Evolutionary conservation across 2,329 filamentous ascomycete genomes (phyloP).

Genomic region (Monosporascus sp.): DNA sequence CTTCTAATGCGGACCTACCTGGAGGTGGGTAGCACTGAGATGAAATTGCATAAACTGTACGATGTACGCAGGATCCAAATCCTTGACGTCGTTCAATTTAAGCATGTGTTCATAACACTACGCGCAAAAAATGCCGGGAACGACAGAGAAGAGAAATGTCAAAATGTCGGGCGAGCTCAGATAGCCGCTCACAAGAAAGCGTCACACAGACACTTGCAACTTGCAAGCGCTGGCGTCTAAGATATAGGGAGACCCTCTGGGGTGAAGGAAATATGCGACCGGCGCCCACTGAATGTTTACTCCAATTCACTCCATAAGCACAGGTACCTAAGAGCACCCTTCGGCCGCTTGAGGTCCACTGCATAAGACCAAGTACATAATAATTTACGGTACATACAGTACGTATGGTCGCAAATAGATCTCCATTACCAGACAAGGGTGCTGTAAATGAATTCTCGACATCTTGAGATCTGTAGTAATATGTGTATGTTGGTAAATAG

Average conservation of each 20-base stretch:
- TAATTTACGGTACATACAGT: no score
- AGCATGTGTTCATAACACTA: not conserved
- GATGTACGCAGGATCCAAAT: not conserved
- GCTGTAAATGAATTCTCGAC: no score
- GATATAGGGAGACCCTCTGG: not conserved
- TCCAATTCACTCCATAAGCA: no score
- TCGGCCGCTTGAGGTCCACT: no score
- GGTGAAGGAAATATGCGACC: not conserved
- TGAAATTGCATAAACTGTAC: not conserved
- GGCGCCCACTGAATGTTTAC: not conserved
- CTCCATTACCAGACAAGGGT: no score
- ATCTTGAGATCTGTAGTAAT: no score
- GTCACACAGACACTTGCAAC: not conserved
- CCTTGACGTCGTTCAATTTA: not conserved
- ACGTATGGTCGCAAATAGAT: no score
- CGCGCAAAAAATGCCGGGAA: no score
- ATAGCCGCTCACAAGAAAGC: not conserved
- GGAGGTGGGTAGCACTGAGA: not conserved
- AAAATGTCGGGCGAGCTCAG: not conserved
- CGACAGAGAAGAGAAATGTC: not conserved
- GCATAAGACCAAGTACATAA: no score
- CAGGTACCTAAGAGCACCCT: not conserved
- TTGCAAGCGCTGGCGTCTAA: not conserved
- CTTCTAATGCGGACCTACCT: not conserved
- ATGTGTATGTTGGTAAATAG: no score